Evolutionary conservation across 2,329 filamentous ascomycete genomes (phyloP), one percentile per base, ranked within the genome.

Genomic region (Beauveria australis): DNA sequence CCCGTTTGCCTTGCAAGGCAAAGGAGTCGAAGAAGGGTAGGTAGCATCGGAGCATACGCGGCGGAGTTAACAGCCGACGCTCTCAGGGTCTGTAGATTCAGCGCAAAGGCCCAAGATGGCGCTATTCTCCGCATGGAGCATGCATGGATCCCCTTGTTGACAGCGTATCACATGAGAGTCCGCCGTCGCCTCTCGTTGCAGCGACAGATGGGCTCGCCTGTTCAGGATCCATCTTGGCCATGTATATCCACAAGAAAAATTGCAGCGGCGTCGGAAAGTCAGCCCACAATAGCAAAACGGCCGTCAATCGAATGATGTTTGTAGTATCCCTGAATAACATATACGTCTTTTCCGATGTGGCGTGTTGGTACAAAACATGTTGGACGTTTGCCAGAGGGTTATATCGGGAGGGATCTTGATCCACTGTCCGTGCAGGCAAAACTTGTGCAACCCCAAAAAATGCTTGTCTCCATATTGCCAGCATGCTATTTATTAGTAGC

Each of bases 231-330:
- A 30, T 40, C 33, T 24, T 44, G 18, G 18, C 18, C 46, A 28
- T 10, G 24, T n/a, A 59, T 59, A 43, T 51, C 56, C 56, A 52
- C 56, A 28, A 53, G 19, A 22, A 47, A 59, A 53, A n/a, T 26
- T 19, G 26, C 19, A 28, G 30, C n/a, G 26, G n/a, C 40, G 47
- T 43, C 14, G n/a, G 2, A 19, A 33, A 53, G 49, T 59, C 48
- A 59, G 57, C 57, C 57, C 57, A 59, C 57, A 59, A 47, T 41
- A 59, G 41, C 56, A 52, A 46, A 53, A 53, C 49, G 40, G 57
- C 57, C 28, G 37, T 52, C 26, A 52, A 24, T 59, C 56, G 47
- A 48, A 16, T 12, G 37, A 59, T 43, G 33, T 48, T 59, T 52
- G 24, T 40, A 52, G 26, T 40, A 9, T 47, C 44, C 9, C n/a